These are phyloP conservation scores for Dorcoceras hygrometricum DNA, from an alignment of 257 asterid species.

Conservation along the genomic window DNA sequence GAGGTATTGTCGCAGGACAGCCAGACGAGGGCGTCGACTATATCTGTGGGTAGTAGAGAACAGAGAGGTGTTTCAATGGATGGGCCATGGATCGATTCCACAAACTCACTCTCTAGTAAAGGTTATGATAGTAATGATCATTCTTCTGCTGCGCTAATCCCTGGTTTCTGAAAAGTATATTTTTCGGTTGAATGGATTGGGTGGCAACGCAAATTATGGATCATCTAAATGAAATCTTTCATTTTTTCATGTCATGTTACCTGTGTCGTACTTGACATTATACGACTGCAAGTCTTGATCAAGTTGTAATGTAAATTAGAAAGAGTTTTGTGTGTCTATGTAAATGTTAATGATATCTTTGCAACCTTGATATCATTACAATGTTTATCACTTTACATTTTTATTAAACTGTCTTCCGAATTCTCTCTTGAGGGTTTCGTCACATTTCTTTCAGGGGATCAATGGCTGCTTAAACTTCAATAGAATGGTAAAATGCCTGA, in stretches of 20 bases:
- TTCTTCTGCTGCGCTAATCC: slow-evolving; percentile 46
- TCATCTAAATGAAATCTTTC: not conserved
- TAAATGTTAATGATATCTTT: too few relatives aligned
- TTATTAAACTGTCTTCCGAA: too few relatives aligned
- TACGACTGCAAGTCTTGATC: not conserved
- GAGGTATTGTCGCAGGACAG: slow-evolving; percentile 67
- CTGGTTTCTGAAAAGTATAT: slow-evolving; percentile 26
- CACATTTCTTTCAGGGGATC: too few relatives aligned
- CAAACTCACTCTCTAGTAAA: slow-evolving; percentile 40
- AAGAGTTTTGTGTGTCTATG: not conserved
- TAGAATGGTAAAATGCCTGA: too few relatives aligned
- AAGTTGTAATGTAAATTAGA: not conserved
- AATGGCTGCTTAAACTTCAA: too few relatives aligned
- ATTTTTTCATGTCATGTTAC: not conserved
- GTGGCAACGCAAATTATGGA: not conserved
- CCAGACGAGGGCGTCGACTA: slow-evolving; percentile 43
- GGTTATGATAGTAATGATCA: slow-evolving; percentile 29
- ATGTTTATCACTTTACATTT: too few relatives aligned
- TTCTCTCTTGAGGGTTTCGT: too few relatives aligned
- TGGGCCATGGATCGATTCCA: slow-evolving; percentile 75
- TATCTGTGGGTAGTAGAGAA: slow-evolving; percentile 44
- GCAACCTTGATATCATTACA: too few relatives aligned
- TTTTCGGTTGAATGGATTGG: slow-evolving; percentile 17
- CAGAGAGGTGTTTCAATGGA: slow-evolving; percentile 49
- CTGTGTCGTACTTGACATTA: not conserved